phyloP scores from a whole-genome alignment of 1,139 yeast genomes.

The Lodderomyces parapsilosis region DNA sequence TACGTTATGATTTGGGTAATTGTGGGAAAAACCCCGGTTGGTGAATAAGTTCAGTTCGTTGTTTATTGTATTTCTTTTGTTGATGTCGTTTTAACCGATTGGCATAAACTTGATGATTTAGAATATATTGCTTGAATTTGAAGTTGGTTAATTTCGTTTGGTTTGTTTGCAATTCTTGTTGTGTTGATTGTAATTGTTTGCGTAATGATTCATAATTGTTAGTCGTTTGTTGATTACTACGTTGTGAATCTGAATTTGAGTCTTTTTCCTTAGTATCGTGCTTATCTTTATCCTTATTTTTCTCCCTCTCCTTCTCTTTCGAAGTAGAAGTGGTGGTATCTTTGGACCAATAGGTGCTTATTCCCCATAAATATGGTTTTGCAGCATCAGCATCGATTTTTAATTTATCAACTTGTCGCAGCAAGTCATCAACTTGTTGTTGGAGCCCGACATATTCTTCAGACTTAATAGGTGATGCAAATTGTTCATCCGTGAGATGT shows the following conservation, averaged over 20 bases:
- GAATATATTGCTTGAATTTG: constrained; percentile 45
- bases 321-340: not conserved
- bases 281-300: constrained; percentile 16
- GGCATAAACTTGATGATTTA: constrained; percentile 54
- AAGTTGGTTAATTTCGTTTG: constrained; percentile 21
- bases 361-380: constrained; percentile 34
- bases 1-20: constrained; percentile 43
- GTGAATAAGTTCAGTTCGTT: constrained; percentile 39
- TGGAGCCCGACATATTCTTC: constrained; percentile 47
- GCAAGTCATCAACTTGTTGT: constrained; percentile 34
- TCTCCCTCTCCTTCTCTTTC: constrained; percentile 11
- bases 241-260: constrained; percentile 6
- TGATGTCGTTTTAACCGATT: constrained; percentile 40
- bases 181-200: constrained; percentile 24
- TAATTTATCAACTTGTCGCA: constrained; percentile 38
- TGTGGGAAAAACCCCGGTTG: constrained; percentile 54
- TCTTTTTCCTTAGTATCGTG: constrained; percentile 7
- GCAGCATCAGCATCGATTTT: constrained; percentile 25
- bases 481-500: constrained; percentile 63
- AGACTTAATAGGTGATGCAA: constrained; percentile 54
- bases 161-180: constrained; percentile 21
- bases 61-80: constrained; percentile 29
- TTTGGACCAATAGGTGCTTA: constrained; percentile 7
- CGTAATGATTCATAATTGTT: constrained; percentile 14
- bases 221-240: constrained; percentile 12